Base-by-base conservation (phyloP, 2,329 filamentous ascomycete species). In the Westerdykella ornata region DNA sequence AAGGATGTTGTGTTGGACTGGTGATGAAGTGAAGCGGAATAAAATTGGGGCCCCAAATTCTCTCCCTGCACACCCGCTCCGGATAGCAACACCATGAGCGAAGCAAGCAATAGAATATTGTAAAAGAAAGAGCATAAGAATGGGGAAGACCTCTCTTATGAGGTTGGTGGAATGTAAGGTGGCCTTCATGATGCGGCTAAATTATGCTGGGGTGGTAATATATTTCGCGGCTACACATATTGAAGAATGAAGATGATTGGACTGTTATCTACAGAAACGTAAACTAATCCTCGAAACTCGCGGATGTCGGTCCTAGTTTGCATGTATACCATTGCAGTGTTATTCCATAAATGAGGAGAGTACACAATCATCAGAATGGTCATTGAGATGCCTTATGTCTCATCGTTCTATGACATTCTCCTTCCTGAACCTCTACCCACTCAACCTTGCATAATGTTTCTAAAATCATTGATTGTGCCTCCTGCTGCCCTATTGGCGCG, bases 101-200 rank as follows among this genome's bases (percentile, higher is more conserved):
- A 11, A 18, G 9, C 11, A 33, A 33, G 17, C 8, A 18, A 18
- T n/a, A 13, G 31, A n/a, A 3, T 4, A 15, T 33, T 15, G 31
- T 15, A 18, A 15, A 18, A 7, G 13, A 13, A 7, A 15, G 31
- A 15, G 31, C 14, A 15, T 3, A 7, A 15, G 8, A 19, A 18
- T 20, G 18, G 14, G 15, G 19, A 15, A 22, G 3, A 37, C 34
- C 22, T 35, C 18, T 11, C 30, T 18, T 26, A 13, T 33, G 30
- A 14, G 15, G 28, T 38, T 28, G 28, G n/a, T 28, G 30, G 35
- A 41, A 14, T 44, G 44, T 46, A 43, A 56, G 46, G 50, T 57
- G 54, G 42, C 52, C 50, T 55, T 39, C 38, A 42, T 6, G 18
- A 43, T 44, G 46, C 48, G 52, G 52, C 43, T 57, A 57, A 57